Conservation (phyloP, 108 stramenopile species). For the Fistulifera pelliculosa region DNA sequence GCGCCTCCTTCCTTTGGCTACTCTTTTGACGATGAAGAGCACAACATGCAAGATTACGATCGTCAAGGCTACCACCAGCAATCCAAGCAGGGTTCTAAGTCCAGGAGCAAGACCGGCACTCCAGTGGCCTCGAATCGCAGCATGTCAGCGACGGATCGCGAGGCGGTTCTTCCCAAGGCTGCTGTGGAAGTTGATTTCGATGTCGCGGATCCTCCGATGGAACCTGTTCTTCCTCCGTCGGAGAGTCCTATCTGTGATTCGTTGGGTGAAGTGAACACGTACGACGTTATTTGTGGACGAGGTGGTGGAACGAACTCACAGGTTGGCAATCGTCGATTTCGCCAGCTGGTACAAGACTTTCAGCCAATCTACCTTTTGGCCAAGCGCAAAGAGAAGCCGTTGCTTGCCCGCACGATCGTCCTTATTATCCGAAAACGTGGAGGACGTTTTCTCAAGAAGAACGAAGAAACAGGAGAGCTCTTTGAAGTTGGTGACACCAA, state of each 20-base stretch:
- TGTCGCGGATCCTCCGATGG: conserved; percentile 62
- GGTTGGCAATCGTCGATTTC: conserved; percentile 77
- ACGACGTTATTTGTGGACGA: conserved; percentile 77
- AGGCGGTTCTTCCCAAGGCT: conserved; percentile 47
- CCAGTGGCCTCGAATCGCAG: not conserved
- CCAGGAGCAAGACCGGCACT: conserved; percentile 6
- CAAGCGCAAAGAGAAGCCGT: conserved; percentile 73
- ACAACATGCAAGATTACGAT: not conserved
- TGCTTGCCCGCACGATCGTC: conserved; percentile 75
- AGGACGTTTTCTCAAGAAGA: conserved; percentile 70
- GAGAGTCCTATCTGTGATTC: conserved; percentile 42
- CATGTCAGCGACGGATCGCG: conserved; percentile 17
- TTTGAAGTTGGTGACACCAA: conserved; percentile 82
- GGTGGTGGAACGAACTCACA: conserved; percentile 86
- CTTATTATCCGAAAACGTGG: conserved; percentile 74
- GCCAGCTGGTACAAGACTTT: conserved; percentile 74
- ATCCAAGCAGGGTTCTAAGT: not conserved
- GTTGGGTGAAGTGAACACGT: conserved; percentile 44
- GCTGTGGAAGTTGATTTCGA: conserved; percentile 73
- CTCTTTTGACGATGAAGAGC: conserved; percentile 6
- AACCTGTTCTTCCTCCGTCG: conserved; percentile 46
- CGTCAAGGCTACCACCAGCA: not conserved
- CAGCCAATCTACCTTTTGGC: conserved; percentile 83
- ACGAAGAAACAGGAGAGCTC: conserved; percentile 62
- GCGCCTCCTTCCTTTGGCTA: conserved; percentile 10